Evolutionary conservation across 1,284 basidiomycete species (phyloP).

Genomic region (Sporisorium scitamineum): DNA sequence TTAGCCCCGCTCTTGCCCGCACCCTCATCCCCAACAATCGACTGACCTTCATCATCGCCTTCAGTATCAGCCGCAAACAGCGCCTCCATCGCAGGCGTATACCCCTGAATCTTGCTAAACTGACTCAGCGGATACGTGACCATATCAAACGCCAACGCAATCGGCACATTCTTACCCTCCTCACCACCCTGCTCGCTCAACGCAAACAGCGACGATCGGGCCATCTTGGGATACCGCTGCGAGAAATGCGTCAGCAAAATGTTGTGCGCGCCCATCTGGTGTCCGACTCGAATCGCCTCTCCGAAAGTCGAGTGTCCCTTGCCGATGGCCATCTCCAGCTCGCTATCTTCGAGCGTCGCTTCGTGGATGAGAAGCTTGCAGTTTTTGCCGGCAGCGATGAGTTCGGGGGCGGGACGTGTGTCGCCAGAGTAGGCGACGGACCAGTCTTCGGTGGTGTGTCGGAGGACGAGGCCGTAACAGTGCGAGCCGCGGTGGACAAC

Average conservation of each 20-base stretch:
- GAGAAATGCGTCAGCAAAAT: slow-evolving; percentile 94
- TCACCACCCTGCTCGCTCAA: slow-evolving; percentile 10
- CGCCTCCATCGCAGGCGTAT: slow-evolving; percentile 79
- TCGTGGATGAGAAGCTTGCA: slow-evolving; percentile 92
- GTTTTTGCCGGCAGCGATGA: slow-evolving; percentile 77
- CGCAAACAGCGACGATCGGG: slow-evolving; percentile 70
- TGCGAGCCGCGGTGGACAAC: slow-evolving; percentile 38
- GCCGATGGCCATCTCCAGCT: slow-evolving; percentile 74
- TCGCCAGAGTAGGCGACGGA: slow-evolving; percentile 79
- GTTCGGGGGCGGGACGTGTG: slow-evolving; percentile 80
- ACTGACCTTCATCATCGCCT: slow-evolving; percentile 71
- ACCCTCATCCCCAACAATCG: slow-evolving; percentile 6
- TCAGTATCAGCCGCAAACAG: slow-evolving; percentile 77
- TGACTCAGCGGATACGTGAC: slow-evolving; percentile 79
- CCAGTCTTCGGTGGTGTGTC: slow-evolving; percentile 71
- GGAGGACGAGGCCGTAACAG: slow-evolving; percentile 55
- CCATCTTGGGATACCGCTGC: slow-evolving; percentile 89
- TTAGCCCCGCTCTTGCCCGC: too few relatives aligned
- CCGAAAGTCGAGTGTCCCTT: slow-evolving; percentile 92
- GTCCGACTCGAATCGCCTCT: slow-evolving; percentile 83
- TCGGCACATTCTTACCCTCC: slow-evolving; percentile 58
- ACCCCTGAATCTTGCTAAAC: slow-evolving; percentile 83
- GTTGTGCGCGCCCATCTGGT: slow-evolving; percentile 81
- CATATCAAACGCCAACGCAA: slow-evolving; percentile 84
- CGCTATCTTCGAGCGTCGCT: slow-evolving; percentile 84